These are phyloP conservation scores for Selenicereus undatus DNA, from an alignment of 148 eudicot species.

Conservation along the genomic window DNA sequence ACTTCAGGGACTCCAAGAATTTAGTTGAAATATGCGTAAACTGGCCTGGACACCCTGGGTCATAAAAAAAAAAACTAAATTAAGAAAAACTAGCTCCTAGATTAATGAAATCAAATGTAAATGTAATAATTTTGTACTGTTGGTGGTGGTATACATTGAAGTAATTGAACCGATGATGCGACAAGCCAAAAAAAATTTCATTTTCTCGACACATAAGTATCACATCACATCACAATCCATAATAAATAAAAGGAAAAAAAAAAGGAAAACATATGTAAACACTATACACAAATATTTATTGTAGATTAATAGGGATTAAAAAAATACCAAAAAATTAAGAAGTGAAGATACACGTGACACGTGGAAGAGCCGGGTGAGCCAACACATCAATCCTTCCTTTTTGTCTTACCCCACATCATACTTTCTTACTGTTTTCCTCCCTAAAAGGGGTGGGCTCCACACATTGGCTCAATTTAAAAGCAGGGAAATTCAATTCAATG, in stretches of 20 bases:
- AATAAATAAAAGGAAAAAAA: too few species aligned
- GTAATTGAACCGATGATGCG: not conserved
- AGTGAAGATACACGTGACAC: constrained; percentile 5
- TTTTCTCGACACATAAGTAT: not conserved
- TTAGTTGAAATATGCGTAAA: too few species aligned
- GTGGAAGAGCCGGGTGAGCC: constrained; percentile 28
- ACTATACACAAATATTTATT: not conserved
- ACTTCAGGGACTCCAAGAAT: too few species aligned
- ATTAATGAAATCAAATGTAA: not conserved
- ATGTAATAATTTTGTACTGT: not conserved
- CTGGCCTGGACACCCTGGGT: too few species aligned
- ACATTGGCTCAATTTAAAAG: not conserved
- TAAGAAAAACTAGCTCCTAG: not conserved
- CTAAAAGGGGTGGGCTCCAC: constrained; percentile 10
- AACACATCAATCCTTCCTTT: constrained; percentile 25
- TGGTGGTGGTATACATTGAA: not conserved
- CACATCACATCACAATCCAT: constrained; percentile 2
- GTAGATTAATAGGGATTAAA: not conserved
- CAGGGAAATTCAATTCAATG: not conserved
- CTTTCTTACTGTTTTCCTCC: not conserved
- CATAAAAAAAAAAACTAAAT: too few species aligned
- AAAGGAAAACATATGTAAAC: too few species aligned
- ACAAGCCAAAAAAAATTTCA: not conserved
- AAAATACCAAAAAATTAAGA: not conserved
- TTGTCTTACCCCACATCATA: constrained; percentile 17